phyloP scores from a whole-genome alignment of 2,329 filamentous ascomycete species.

The Zymoseptoria ardabiliae region DNA sequence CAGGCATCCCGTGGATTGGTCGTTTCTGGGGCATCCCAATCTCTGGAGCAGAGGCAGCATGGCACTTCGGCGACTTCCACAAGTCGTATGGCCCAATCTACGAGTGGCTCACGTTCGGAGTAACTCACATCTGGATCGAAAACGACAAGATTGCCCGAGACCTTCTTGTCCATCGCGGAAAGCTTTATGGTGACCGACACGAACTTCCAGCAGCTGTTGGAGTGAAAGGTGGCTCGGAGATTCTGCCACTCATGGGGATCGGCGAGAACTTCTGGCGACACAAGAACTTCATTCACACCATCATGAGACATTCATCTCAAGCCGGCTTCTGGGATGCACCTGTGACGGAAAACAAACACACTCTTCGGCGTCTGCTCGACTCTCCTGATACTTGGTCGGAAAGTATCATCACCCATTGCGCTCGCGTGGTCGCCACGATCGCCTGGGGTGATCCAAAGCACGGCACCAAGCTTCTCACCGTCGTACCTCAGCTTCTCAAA shows the following conservation, averaged over 20 bases:
- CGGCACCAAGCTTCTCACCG: slow-evolving; percentile 28
- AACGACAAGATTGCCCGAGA: slow-evolving; percentile 30
- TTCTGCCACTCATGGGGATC: slow-evolving; percentile 29
- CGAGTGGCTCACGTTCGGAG: slow-evolving; percentile 26
- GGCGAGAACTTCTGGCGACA: slow-evolving; percentile 25
- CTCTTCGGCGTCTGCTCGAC: slow-evolving; percentile 27
- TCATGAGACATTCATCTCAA: slow-evolving; percentile 27
- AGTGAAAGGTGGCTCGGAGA: slow-evolving; percentile 26
- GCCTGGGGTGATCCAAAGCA: slow-evolving; percentile 30
- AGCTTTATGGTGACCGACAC: slow-evolving; percentile 30
- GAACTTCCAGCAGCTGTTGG: slow-evolving; percentile 29
- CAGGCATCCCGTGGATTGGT: slow-evolving; percentile 27
- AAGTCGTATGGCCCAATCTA: slow-evolving; percentile 31
- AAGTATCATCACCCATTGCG: slow-evolving; percentile 28
- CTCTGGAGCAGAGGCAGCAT: slow-evolving; percentile 28
- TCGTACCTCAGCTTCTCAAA: slow-evolving; percentile 29
- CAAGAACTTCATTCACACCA: slow-evolving; percentile 32
- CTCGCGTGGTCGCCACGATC: slow-evolving; percentile 27
- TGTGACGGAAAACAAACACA: slow-evolving; percentile 29
- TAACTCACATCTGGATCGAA: slow-evolving; percentile 30
- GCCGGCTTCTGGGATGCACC: slow-evolving; percentile 28
- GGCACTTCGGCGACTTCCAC: slow-evolving; percentile 30
- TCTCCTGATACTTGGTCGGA: slow-evolving; percentile 28
- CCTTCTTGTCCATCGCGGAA: slow-evolving; percentile 27
- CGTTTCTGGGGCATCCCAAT: slow-evolving; percentile 29